phyloP scores from a whole-genome alignment of 2,329 filamentous ascomycete genomes.

The Pseudogymnoascus sp. region DNA sequence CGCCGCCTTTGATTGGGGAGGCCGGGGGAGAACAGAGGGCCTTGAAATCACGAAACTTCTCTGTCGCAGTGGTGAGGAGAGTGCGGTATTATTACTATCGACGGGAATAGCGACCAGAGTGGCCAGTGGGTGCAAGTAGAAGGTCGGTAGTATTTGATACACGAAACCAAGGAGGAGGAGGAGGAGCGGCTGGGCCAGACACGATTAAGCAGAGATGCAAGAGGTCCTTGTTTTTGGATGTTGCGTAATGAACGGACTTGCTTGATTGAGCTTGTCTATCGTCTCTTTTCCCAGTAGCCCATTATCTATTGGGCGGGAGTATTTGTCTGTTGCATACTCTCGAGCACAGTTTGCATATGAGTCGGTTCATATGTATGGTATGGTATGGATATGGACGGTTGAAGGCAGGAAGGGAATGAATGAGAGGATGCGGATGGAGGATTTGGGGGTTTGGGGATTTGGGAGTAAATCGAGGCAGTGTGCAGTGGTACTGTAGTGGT shows the following conservation, averaged over 20 bases:
- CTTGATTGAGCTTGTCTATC: background rate
- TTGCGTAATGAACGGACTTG: background rate
- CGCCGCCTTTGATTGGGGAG: background rate
- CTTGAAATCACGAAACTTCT: background rate
- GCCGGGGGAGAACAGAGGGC: background rate
- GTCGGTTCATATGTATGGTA: background rate
- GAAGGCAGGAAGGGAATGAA: background rate
- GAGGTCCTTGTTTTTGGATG: background rate
- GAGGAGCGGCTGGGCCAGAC: background rate
- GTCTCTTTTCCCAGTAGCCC: background rate
- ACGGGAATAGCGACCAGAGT: background rate
- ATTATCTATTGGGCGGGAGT: background rate
- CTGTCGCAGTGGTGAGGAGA: background rate
- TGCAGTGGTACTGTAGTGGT: background rate
- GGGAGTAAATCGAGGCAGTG: background rate
- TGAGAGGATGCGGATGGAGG: background rate
- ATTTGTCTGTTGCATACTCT: background rate
- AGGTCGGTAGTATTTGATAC: background rate
- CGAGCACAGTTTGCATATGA: background rate
- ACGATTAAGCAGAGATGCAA: background rate
- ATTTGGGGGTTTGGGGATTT: background rate
- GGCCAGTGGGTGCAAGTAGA: background rate
- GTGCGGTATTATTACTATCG: background rate
- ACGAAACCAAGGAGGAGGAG: background rate
- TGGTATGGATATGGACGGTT: background rate